Conservation (phyloP, 2,329 filamentous ascomycete species). For the Trichoderma oligosporum region DNA sequence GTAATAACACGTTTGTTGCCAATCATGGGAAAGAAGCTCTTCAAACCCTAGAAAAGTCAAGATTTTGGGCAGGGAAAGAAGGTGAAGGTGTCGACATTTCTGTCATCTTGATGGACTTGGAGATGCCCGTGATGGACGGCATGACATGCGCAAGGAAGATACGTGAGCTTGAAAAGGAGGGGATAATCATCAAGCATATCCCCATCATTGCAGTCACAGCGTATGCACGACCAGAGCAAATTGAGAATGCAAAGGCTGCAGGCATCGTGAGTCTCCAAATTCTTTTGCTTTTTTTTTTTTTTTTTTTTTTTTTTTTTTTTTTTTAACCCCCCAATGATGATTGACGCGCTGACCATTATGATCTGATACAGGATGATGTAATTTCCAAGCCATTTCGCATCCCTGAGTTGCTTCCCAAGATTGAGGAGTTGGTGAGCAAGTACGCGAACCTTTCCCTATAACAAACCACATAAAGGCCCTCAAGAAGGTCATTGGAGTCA, state of each 20-base stretch:
- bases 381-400: slow-evolving; percentile 80
- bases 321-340: background rate
- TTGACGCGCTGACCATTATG: background rate
- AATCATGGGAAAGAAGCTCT: slow-evolving; percentile 63
- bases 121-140: slow-evolving; percentile 83
- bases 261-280: slow-evolving; percentile 59
- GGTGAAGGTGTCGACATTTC: slow-evolving; percentile 52
- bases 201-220: slow-evolving; percentile 81
- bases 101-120: slow-evolving; percentile 74
- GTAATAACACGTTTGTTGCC: slow-evolving; percentile 58
- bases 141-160: slow-evolving; percentile 69
- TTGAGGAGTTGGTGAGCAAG: slow-evolving; percentile 52
- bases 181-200: slow-evolving; percentile 61
- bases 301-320: background rate
- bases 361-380: slow-evolving; percentile 58
- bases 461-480: slow-evolving; percentile 16
- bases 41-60: slow-evolving; percentile 52
- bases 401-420: slow-evolving; percentile 64
- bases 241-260: slow-evolving; percentile 64
- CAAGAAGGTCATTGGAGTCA: background rate
- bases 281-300: no score
- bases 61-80: slow-evolving; percentile 52
- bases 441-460: slow-evolving; percentile 34
- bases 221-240: slow-evolving; percentile 72
- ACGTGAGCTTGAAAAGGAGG: slow-evolving; percentile 61